Percentiles rank a stretch among this genome's conserved stretches.
phyloP scores from a whole-genome alignment of 208 protist species.

The Leishmania arabica region DNA sequence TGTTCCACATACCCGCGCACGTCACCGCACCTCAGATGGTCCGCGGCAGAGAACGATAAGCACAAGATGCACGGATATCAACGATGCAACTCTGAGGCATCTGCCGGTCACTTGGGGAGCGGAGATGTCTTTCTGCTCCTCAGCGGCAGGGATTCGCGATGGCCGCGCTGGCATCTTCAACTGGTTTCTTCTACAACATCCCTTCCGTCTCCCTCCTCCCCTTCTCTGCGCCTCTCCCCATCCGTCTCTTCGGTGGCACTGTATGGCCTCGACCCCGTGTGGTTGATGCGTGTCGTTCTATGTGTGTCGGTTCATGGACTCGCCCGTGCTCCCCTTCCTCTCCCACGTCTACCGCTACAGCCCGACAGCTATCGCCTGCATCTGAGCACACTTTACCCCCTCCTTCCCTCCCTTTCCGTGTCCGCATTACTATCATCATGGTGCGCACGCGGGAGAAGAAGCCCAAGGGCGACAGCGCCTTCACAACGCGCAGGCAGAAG shows the following conservation, averaged over 20 bases:
- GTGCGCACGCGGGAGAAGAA: conserved; percentile 82
- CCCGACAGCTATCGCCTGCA: not conserved
- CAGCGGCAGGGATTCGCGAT: not conserved
- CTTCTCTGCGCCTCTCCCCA: not conserved
- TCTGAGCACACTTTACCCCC: not conserved
- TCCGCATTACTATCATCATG: conserved; percentile 35
- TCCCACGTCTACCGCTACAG: not conserved
- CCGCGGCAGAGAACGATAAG: not conserved
- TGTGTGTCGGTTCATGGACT: not conserved
- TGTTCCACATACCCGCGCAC: too few relatives aligned
- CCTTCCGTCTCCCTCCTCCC: not conserved
- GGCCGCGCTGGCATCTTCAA: not conserved
- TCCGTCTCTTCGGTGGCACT: not conserved
- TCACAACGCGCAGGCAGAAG: conserved; percentile 74
- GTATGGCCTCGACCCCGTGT: not conserved
- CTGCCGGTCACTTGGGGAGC: not conserved
- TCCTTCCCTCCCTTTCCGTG: not conserved
- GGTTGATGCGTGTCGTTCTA: not conserved
- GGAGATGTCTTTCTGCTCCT: not conserved
- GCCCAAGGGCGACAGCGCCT: conserved; percentile 83
- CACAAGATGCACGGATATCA: too few relatives aligned
- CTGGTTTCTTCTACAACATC: not conserved
- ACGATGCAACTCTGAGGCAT: not conserved
- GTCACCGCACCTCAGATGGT: not conserved
- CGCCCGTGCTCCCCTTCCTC: not conserved